Evolutionary conservation across 1,139 yeast species (phyloP), one percentile per base, ranked within the genome.

Genomic region (Suhomyces bolitotheri): DNA sequence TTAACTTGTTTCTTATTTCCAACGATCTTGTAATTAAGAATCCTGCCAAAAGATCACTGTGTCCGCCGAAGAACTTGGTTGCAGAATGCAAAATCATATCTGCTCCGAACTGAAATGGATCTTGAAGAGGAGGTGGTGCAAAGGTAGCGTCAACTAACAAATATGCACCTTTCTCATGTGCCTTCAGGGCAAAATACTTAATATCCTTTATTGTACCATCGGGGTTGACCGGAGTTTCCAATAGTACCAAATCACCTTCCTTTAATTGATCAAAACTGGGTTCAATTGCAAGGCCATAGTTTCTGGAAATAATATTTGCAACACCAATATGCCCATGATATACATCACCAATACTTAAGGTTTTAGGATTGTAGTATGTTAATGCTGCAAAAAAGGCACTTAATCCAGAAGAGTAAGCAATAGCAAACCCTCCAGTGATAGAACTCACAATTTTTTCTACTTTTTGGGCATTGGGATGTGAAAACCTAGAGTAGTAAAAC

Each of bases 31-130:
- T 80, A 9, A 80, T 78, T 23, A 89, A 63, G 8, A 83, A 71
- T 14, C 97, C 97, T 4, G 95, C 90, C 30, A 90, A 67, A 34
- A 88, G 63, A 58, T 90, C 97, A n/a, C 95, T 84, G 58, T 89
- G 96, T 14, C 97, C 97, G 23, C 95, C 96, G 54, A 88, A 82
- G 60, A 80, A 90, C 57, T 89, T 89, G 3, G 96, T 87, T 1
- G 90, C 96, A 1, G 96, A 86, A 60, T 89, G 96, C 78, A 90
- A 66, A 11, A 89, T 78, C 50, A 86, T 60, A 57, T 89, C 96
- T 21, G 83, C 95, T 28, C 92, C 96, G 48, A 73, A 82, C 25
- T 72, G 67, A 62, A 87, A 88, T 5, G 95, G 92, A 46, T 84
- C 76, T 53, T 80, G 89, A 38, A 89, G 64, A 6, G 96, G 96